Conservation (phyloP, 1,284 basidiomycete species). For the Neotropicomus parvogracilis region DNA sequence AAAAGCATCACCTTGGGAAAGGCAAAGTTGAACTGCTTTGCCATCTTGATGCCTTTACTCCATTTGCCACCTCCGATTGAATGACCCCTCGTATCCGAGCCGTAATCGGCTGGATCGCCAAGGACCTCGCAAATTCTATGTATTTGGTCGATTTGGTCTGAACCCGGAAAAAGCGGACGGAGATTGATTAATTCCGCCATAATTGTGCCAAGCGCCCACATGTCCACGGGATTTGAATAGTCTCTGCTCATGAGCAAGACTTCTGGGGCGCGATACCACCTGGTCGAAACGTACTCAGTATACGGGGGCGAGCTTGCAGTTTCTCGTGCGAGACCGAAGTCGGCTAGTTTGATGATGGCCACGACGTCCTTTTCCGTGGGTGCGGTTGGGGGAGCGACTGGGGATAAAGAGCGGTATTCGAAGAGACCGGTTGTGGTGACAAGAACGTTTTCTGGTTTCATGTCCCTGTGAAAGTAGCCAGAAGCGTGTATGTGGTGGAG, state of each 20-base stretch:
- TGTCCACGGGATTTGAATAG: conserved; percentile 96
- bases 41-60: conserved; percentile 83
- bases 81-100: conserved; percentile 67
- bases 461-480: conserved; percentile 98
- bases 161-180: conserved; percentile 97
- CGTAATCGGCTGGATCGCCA: conserved; percentile 91
- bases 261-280: conserved; percentile 99
- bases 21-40: conserved; percentile 79
- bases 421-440: conserved; percentile 98
- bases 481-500: conserved; percentile 89
- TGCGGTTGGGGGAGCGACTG: conserved; percentile 52
- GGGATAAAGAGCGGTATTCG: conserved; percentile 84
- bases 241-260: conserved; percentile 88
- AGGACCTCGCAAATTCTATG: conserved; percentile 86
- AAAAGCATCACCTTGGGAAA: conserved; percentile 74
- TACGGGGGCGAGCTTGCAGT: conserved; percentile 89
- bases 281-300: conserved; percentile 97
- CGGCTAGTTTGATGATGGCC: conserved; percentile 96
- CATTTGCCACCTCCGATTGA: conserved; percentile 85
- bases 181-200: conserved; percentile 95
- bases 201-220: conserved; percentile 99
- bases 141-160: conserved; percentile 92
- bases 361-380: conserved; percentile 89
- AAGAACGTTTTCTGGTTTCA: conserved; percentile 99
- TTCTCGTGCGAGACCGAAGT: conserved; percentile 96